Evolutionary conservation across 2,329 filamentous ascomycete species (phyloP).

Genomic region (Trichoderma oligosporum): DNA sequence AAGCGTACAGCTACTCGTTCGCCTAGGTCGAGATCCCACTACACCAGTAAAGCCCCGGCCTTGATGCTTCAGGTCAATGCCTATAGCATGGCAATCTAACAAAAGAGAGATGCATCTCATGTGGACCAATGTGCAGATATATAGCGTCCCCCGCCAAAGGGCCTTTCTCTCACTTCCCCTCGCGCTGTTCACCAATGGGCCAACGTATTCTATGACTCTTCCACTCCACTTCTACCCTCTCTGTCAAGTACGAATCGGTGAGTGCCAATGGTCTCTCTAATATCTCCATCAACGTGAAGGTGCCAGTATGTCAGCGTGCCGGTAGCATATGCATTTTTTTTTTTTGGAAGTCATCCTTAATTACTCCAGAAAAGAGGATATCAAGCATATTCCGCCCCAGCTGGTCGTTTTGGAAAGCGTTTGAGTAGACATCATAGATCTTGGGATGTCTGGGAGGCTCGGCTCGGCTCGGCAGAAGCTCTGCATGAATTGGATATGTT

Average conservation of each 20-base stretch:
- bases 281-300: constrained; percentile 43
- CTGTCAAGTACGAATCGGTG: constrained; percentile 40
- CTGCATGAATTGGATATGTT: not conserved
- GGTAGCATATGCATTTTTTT: constrained; percentile 40
- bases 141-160: constrained; percentile 39
- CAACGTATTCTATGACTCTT: constrained; percentile 43
- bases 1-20: constrained; percentile 21
- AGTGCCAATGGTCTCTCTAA: constrained; percentile 44
- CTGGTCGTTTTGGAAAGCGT: constrained; percentile 39
- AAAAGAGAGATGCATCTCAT: not conserved
- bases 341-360: constrained; percentile 39
- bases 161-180: constrained; percentile 39
- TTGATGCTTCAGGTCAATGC: constrained; percentile 42
- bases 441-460: constrained; percentile 40
- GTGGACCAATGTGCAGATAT: constrained; percentile 39
- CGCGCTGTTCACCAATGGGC: constrained; percentile 42
- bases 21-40: constrained; percentile 36
- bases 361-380: constrained; percentile 39
- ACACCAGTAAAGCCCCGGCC: constrained; percentile 40
- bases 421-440: constrained; percentile 47
- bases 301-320: constrained; percentile 42
- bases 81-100: constrained; percentile 40
- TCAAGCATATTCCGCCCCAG: constrained; percentile 41
- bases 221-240: constrained; percentile 40
- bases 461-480: not conserved